Base-by-base conservation (phyloP, 805 yeast species). In the Candida mattraensis region DNA sequence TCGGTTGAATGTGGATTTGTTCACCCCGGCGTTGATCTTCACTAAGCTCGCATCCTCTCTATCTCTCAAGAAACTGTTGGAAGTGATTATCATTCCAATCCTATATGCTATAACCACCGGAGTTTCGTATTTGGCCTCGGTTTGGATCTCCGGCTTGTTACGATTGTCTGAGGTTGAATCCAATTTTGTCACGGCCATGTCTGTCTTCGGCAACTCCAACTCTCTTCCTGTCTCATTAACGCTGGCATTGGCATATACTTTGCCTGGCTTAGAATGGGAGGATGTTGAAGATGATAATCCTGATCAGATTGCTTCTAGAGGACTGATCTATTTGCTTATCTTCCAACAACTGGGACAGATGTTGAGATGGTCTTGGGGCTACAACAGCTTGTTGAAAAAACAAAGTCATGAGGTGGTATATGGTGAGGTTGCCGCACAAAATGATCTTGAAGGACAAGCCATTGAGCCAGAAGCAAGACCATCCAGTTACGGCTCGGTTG, bases 141-240 rank as follows among this genome's bases (percentile, higher is more conserved):
- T 65, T 19, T 18, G 76, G 15, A 72, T 80, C 25, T 67, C 87
- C 3, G 57, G 61, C 10, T 45, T 78, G 27, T 58, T 88, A 44
- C 53, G 62, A 6, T 65, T 93, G 50, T 84, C 84, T 50, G 75
- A 67, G 31, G 77, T 85, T 10, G 97, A 93, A 62, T 56, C 86
- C 3, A 89, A 91, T 63, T 91, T 87, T 53, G 96, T 93, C 32
- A 83, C 94, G 15, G 98, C 96, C 2, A 93, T 93, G 94, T 87
- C 93, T 3, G 96, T 89, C 5, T 91, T 91, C 63, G 98, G 97
- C 35, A 93, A 91, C 63, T 87, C 96, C 28, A 91, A 91, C 67
- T 85, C 95, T 8, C 72, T 91, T 37, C 98, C 99, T 0, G 98
- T 91, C 2, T 87, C 96, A 0, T 70, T 93, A 47, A 84, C 93